Evolutionary conservation across 2,329 filamentous ascomycete genomes (phyloP), one percentile per base, ranked within the genome.

Genomic region (Bipolaris cookei): DNA sequence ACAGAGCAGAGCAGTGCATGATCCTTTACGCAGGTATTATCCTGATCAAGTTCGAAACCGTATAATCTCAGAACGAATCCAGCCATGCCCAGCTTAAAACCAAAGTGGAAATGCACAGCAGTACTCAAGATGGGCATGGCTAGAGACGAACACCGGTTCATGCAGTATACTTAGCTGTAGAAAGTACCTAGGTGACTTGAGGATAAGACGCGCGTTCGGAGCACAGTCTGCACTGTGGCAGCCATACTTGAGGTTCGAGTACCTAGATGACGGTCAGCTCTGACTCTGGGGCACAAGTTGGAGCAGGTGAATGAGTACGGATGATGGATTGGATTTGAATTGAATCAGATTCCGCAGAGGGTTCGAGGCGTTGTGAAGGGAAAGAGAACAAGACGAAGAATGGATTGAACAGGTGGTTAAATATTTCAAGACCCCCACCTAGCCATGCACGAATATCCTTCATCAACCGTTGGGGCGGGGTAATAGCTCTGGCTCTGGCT

Each of bases 11-110:
- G 81, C 84, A 64, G 85, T 85, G 91, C 91, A 96, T 96, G 92
- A 95, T 96, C 90, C 54, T 92, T 96, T 95, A 92, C 92, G 92
- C 92, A 92, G 90, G 91, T 91, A 95, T 95, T 94, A 94, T 93
- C 91, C 90, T 91, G 90, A 93, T 94, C 91, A 94, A 94, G 90
- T 94, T 92, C 81, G 13, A 83, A 83, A 89, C 91, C 90, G 91
- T 95, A 90, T 95, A 87, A 88, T 95, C 90, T 94, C 89, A 91
- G 86, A 83, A 81, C 81, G 78, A 79, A 71, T 68, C 69, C 64
- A 68, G 58, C 46, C 47, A 32, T 43, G 38, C 23, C 56, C 49
- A 6, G 14, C 30, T 43, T 16, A 18, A 46, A 18, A 41, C 25
- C 38, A 45, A 41, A 38, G 43, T 42, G 38, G 14, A 38, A 34